Percentiles rank a stretch among this genome's conserved stretches.
phyloP scores from a whole-genome alignment of 441 rosid species.

The Aquilaria agallochum region DNA sequence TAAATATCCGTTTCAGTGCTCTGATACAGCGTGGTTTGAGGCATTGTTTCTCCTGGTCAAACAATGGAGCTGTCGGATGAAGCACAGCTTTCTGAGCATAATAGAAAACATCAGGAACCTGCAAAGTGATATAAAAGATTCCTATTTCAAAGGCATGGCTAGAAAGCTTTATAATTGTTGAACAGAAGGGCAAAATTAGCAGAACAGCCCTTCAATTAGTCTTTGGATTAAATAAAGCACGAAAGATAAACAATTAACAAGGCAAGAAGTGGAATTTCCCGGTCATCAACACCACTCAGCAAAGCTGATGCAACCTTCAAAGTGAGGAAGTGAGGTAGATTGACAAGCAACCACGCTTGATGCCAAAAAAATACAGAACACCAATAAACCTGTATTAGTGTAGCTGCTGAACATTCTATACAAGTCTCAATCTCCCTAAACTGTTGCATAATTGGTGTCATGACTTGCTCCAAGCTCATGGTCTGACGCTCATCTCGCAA shows the following conservation, averaged over 20 bases:
- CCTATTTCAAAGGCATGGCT: no score
- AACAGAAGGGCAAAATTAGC: background rate
- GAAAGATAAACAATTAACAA: constrained; percentile 1
- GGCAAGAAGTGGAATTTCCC: background rate
- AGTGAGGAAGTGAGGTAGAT: background rate
- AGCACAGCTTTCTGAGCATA: constrained; percentile 75
- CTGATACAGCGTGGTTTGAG: constrained; percentile 62
- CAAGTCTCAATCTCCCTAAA: constrained; percentile 81
- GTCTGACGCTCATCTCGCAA: constrained; percentile 54
- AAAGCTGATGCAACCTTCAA: constrained; percentile 1
- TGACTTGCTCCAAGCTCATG: constrained; percentile 50
- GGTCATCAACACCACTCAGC: background rate
- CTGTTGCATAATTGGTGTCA: constrained; percentile 76
- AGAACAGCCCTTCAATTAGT: background rate
- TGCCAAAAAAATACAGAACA: background rate
- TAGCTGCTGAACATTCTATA: constrained; percentile 70
- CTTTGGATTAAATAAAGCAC: background rate
- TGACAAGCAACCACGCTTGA: background rate
- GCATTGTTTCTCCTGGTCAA: constrained; percentile 68
- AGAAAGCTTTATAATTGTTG: background rate
- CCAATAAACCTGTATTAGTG: constrained; percentile 47
- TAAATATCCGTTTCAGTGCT: constrained; percentile 65
- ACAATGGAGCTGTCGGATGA: constrained; percentile 69
- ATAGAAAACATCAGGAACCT: constrained; percentile 79
- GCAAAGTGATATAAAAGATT: constrained; percentile 7